Evolutionary conservation across 148 eudicot genomes (phyloP), one percentile per base, ranked within the genome.

Genomic region (Vaccinium vitisidaea): DNA sequence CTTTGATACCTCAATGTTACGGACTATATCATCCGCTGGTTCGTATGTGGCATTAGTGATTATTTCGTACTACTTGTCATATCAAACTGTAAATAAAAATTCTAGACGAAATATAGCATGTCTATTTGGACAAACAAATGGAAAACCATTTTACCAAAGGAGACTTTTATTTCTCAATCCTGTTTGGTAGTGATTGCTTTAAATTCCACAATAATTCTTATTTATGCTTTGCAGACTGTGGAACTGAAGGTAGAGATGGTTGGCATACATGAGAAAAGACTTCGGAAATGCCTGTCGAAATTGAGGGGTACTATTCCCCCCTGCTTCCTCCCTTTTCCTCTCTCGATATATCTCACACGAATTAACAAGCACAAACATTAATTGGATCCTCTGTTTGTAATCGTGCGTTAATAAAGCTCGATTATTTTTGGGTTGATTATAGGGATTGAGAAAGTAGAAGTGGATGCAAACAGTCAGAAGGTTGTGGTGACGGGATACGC

Each of bases 161-260:
- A 3, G 46, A 43, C 46, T 43, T 43, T 43, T 43, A 43, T 43
- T 5, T 43, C 46, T 43, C 6, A 43, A 71, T 30, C 75, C 81
- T 79, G 23, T 55, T 79, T 30, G 25, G 25, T 53, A 25, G 1
- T 78, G 32, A 6, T 77, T 43, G 46, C 46, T 43, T 43, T 43
- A 23, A 50, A 3, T 21, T 18, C 21, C 23, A 11, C 11, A 10
- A 8, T 50, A 19, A n/a, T 77, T 54, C 21, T 50, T 8, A 19
- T 56, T 30, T 80, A 71, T 80, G 75, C 16, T 48, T 39, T 81
- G 84, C 84, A 87, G 86, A 84, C 75, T 2, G 81, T 77, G 30
- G 89, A 87, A 77, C 27, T 87, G 86, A 87, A 87, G 84, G 89
- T 87, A 78, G 89, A 87, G 86, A 87, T 87, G 89, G 89, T 87